Percentiles rank a stretch among this genome's conserved stretches.
These are phyloP conservation scores for Cyamopsis tetragonoloba DNA, from an alignment of 306 rosid species.

Conservation along the genomic window DNA sequence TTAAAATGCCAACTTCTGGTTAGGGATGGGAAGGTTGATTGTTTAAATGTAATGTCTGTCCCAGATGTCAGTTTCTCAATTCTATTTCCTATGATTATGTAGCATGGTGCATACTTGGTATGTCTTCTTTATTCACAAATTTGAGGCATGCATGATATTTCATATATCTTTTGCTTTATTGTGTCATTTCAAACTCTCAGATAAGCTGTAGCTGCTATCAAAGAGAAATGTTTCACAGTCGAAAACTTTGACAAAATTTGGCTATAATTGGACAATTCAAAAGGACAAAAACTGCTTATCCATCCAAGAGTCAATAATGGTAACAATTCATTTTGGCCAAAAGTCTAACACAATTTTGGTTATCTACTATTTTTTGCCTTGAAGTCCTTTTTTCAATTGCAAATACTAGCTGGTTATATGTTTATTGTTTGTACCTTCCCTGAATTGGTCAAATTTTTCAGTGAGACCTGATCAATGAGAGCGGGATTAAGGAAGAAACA, in stretches of 20 bases:
- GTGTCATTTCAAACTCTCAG: not conserved
- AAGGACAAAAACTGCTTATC: not conserved
- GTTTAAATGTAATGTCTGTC: not conserved
- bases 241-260: not conserved
- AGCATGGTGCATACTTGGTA: not conserved
- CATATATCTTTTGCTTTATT: not conserved
- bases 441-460: conserved; percentile 27
- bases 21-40: not conserved
- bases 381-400: not conserved
- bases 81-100: not conserved
- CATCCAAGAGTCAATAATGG: not conserved
- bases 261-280: not conserved
- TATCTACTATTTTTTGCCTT: not conserved
- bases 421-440: conserved; percentile 14
- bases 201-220: not conserved
- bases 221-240: not conserved
- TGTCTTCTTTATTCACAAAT: not conserved
- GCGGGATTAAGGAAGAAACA: conserved; percentile 14
- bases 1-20: not conserved
- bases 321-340: not conserved
- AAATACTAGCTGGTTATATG: not conserved
- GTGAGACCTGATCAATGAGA: conserved; percentile 36
- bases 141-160: not conserved
- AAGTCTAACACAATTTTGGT: not conserved
- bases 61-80: not conserved